Evolutionary conservation across 331 rosid genomes (phyloP), one percentile per base, ranked within the genome.

Genomic region (Saraca asoca): DNA sequence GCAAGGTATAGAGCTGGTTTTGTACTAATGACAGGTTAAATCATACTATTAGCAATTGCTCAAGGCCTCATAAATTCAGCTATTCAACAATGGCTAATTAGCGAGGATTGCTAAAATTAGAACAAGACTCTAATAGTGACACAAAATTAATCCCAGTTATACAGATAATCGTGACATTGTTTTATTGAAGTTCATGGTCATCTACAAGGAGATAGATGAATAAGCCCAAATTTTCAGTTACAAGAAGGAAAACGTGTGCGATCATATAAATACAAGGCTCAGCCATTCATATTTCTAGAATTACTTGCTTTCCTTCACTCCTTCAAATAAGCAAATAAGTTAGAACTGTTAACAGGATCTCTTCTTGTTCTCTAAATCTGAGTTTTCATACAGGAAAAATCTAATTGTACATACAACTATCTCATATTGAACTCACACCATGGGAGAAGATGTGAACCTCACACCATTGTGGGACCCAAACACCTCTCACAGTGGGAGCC

Each of bases 1-100:
- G 77, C 79, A 78, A 38, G 62, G 48, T 65, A 43, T 68, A 62
- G 34, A 68, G 87, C 78, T 84, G 86, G 68, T 65, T 73, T 31
- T 57, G 71, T 48, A 50, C 6, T 54, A 56, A 51, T 55, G 75
- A 65, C 73, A 74, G 80, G 67, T 79, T 68, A 63, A 64, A 33
- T 45, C 8, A 58, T 64, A 50, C 52, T 42, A 52, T 64, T 71
- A 62, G 7, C 61, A 45, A 62, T 51, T 51, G 46, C 44, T 17
- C 33, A 73, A 37, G 69, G 31, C 31, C 1, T 3, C 2, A 24
- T 24, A 24, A 24, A 24, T 24, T 24, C 31, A 24, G 3, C 31
- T 24, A 24, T 69, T 69, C 51, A 44, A 69, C 15, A 33, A 48
- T 43, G 55, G 14, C 24, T 63, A 43, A 31, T 62, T 54, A 48